Evolutionary conservation across 2,329 filamentous ascomycete genomes (phyloP).

Genomic region (Paraconiothyrium sp.): DNA sequence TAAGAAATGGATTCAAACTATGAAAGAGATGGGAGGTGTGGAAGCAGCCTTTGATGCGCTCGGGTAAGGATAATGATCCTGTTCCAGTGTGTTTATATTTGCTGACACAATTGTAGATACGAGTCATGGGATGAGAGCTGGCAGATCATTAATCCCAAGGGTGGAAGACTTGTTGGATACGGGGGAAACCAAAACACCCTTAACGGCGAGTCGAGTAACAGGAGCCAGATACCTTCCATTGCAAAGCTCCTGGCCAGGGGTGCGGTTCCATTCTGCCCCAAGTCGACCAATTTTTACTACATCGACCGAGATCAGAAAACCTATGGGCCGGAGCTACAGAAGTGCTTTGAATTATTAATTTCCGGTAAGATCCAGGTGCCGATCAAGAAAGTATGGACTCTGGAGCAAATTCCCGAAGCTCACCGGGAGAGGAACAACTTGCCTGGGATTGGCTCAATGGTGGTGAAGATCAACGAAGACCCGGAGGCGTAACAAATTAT

Average conservation of each 20-base stretch:
- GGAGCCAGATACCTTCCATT: conserved; percentile 27
- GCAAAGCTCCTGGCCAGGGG: conserved; percentile 38
- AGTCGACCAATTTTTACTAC: conserved; percentile 41
- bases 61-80: conserved; percentile 31
- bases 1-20: conserved; percentile 60
- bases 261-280: conserved; percentile 33
- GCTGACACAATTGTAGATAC: conserved; percentile 33
- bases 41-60: conserved; percentile 61
- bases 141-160: conserved; percentile 51
- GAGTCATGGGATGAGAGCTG: conserved; percentile 63
- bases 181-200: conserved; percentile 37
- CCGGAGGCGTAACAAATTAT: neutral
- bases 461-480: conserved; percentile 28
- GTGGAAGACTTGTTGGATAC: conserved; percentile 45
- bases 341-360: conserved; percentile 28
- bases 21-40: conserved; percentile 58
- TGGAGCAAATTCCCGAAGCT: conserved; percentile 40
- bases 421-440: conserved; percentile 38
- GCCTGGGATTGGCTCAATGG: conserved; percentile 37
- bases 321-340: conserved; percentile 37
- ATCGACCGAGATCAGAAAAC: conserved; percentile 36
- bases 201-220: conserved; percentile 28
- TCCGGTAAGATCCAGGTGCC: conserved; percentile 35
- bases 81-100: neutral
- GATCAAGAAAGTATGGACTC: conserved; percentile 37